Percentiles rank a stretch among this genome's conserved stretches.
Evolutionary conservation across 345 rosid genomes (phyloP).

Genomic region (Iberis pinnata): DNA sequence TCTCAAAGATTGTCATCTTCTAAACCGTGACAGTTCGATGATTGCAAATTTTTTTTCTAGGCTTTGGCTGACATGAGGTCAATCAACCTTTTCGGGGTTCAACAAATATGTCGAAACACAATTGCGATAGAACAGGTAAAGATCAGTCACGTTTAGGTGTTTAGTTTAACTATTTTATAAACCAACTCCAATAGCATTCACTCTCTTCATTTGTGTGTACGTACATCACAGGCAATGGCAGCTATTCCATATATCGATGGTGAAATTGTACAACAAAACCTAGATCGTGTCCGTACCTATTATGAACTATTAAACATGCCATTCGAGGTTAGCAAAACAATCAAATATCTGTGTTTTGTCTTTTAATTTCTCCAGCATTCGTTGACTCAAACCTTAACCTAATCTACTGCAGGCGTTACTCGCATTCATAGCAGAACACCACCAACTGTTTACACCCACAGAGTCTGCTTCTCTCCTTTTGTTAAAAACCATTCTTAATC

Average conservation of each 20-base stretch:
- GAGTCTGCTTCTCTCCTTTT: constrained; percentile 66
- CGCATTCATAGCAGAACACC: constrained; percentile 76
- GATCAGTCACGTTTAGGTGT: neutral
- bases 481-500: no score
- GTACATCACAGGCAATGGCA: constrained; percentile 65
- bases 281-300: constrained; percentile 84
- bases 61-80: constrained; percentile 78
- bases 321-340: constrained; percentile 52
- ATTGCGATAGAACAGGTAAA: constrained; percentile 94
- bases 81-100: constrained; percentile 96
- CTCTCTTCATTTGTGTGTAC: constrained; percentile 2
- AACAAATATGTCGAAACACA: constrained; percentile 92
- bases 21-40: constrained; percentile 8
- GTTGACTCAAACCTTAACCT: neutral
- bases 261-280: constrained; percentile 59
- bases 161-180: neutral
- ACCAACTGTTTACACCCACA: constrained; percentile 49
- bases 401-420: constrained; percentile 60
- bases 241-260: constrained; percentile 84
- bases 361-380: neutral
- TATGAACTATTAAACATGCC: constrained; percentile 94
- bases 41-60: constrained; percentile 31
- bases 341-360: constrained; percentile 1
- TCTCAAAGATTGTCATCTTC: neutral
- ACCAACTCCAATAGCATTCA: neutral